A percentile compares a stretch with the other conserved stretches of the same genome.
Evolutionary conservation across 139 green algal species (phyloP).

Genomic region (Haematococcus sp.): DNA sequence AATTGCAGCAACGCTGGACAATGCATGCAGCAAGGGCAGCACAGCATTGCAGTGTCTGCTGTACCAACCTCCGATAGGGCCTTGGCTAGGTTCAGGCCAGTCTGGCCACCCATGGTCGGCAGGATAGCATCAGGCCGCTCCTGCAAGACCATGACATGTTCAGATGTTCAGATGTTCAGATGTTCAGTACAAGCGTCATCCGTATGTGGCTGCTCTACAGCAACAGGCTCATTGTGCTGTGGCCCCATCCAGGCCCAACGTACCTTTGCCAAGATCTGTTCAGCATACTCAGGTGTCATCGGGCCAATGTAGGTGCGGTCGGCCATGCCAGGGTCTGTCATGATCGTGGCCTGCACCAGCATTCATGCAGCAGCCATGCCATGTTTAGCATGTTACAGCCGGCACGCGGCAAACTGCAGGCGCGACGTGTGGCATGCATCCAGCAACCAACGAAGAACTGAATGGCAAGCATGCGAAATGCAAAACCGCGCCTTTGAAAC

Average conservation of each 20-base stretch:
- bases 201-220: background rate
- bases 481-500: too few relatives aligned
- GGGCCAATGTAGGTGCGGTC: constrained; percentile 96
- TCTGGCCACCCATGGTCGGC: constrained; percentile 99
- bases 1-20: background rate
- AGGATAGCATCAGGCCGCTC: constrained; percentile 96
- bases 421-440: too few relatives aligned
- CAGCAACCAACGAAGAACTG: too few relatives aligned
- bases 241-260: background rate
- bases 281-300: constrained; percentile 93
- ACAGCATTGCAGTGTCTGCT: constrained; percentile 1
- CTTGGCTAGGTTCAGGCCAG: constrained; percentile 95
- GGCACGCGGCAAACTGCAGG: background rate
- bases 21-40: background rate
- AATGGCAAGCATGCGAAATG: too few relatives aligned
- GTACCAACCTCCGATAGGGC: constrained; percentile 79
- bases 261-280: constrained; percentile 81
- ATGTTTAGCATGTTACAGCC: background rate
- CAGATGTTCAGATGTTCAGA: too few relatives aligned
- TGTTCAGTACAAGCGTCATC: background rate
- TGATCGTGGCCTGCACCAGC: constrained; percentile 98
- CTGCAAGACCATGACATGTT: constrained; percentile 27
- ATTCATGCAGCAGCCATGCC: too few relatives aligned
- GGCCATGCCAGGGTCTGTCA: constrained; percentile 98
- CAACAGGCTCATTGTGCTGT: too few relatives aligned